Percentiles rank a stretch among this genome's conserved stretches.
Evolutionary conservation across 2,329 filamentous ascomycete species (phyloP).

Genomic region (Sporothrix variecibatus): DNA sequence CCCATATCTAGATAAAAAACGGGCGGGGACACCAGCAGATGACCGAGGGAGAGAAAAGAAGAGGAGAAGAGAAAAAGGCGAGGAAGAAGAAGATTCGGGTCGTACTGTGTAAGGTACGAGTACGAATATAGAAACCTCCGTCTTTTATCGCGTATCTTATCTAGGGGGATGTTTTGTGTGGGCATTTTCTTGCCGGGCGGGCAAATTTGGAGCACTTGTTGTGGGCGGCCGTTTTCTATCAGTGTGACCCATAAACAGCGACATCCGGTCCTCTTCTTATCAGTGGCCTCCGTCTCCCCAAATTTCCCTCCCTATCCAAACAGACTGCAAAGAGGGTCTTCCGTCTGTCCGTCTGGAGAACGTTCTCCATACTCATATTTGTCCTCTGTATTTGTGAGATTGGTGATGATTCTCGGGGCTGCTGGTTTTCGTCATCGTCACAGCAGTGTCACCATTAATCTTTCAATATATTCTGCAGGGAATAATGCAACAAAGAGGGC

Average conservation of each 20-base stretch:
- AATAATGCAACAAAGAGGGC: neutral
- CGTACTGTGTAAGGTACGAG: neutral
- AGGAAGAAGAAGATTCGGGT: no score
- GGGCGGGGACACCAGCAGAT: neutral
- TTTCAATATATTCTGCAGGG: no score
- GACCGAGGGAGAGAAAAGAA: neutral
- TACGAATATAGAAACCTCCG: slow-evolving; percentile 8
- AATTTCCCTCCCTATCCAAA: neutral
- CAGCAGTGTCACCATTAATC: neutral
- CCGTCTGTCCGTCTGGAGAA: neutral
- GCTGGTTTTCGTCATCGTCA: neutral
- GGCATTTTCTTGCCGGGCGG: neutral
- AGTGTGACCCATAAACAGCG: neutral
- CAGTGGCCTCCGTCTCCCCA: neutral
- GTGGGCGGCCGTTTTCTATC: neutral
- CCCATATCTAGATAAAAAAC: slow-evolving; percentile 5
- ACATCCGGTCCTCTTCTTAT: neutral
- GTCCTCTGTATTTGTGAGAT: neutral
- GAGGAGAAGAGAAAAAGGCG: neutral
- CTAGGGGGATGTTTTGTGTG: neutral
- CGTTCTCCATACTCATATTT: neutral
- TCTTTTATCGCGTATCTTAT: slow-evolving; percentile 6
- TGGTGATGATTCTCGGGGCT: neutral
- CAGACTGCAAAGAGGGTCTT: neutral
- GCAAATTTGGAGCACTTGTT: neutral